Evolutionary conservation across 345 rosid genomes (phyloP).

Genomic region (Salix brachista): DNA sequence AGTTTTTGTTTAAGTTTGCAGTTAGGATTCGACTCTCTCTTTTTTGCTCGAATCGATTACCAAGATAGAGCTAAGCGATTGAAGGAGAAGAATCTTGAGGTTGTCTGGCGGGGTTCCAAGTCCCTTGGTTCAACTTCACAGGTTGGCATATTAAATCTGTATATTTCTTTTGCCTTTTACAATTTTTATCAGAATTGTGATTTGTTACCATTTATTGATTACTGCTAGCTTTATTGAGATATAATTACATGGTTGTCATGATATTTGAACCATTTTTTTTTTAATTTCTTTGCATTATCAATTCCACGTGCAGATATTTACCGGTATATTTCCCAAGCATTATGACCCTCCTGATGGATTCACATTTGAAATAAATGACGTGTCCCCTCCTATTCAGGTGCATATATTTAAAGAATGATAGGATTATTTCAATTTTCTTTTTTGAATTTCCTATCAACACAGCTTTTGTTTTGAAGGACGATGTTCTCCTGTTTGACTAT

Average conservation of each 20-base stretch:
- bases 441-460: constrained; percentile 18
- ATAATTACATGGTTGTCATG: background rate
- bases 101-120: constrained; percentile 86
- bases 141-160: constrained; percentile 35
- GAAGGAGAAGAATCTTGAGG: constrained; percentile 78
- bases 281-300: background rate
- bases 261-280: background rate
- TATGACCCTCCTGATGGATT: constrained; percentile 96
- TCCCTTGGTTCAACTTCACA: constrained; percentile 88
- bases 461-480: constrained; percentile 52
- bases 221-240: background rate
- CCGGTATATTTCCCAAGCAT: constrained; percentile 86
- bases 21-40: constrained; percentile 91
- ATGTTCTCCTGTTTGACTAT: constrained; percentile 68
- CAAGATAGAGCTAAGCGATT: constrained; percentile 89
- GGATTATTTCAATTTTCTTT: constrained; percentile 12
- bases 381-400: constrained; percentile 89
- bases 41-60: constrained; percentile 91
- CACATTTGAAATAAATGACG: constrained; percentile 77
- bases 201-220: background rate
- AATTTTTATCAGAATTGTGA: background rate
- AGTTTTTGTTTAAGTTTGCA: constrained; percentile 29
- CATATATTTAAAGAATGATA: constrained; percentile 10
- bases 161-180: constrained; percentile 13
- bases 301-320: constrained; percentile 58